Evolutionary conservation across 768 basidiomycete genomes (phyloP).

Genomic region (Xerocomellus amylosporus): DNA sequence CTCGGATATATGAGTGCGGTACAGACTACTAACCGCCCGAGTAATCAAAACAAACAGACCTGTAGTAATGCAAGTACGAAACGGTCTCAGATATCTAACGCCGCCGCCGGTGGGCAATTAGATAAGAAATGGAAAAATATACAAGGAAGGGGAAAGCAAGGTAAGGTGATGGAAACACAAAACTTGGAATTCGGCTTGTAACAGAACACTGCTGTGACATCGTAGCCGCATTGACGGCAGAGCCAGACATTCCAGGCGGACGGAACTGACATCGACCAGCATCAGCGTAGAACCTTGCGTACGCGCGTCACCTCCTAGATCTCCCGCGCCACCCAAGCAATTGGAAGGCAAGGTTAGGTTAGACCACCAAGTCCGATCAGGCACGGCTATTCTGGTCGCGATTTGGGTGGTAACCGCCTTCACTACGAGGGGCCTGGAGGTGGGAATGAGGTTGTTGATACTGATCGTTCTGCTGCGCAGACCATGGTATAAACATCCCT

Average conservation of each 20-base stretch:
- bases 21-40: neutral
- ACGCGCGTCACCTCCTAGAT: neutral
- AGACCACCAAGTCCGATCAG: neutral
- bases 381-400: neutral
- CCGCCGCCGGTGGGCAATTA: too few species aligned
- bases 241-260: neutral
- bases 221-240: neutral
- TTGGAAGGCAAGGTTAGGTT: too few species aligned
- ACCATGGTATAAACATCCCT: conserved; percentile 13
- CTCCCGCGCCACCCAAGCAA: neutral
- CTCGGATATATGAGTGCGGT: neutral
- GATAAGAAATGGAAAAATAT: neutral
- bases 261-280: neutral
- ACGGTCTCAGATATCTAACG: neutral
- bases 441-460: neutral
- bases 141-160: neutral
- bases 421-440: neutral
- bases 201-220: neutral
- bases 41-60: neutral
- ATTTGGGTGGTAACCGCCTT: neutral
- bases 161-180: neutral
- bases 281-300: neutral
- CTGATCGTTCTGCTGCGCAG: neutral
- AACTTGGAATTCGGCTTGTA: neutral
- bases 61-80: too few species aligned